phyloP scores from a whole-genome alignment of 176 grass and related monocot species.

The Typha latifolia region DNA sequence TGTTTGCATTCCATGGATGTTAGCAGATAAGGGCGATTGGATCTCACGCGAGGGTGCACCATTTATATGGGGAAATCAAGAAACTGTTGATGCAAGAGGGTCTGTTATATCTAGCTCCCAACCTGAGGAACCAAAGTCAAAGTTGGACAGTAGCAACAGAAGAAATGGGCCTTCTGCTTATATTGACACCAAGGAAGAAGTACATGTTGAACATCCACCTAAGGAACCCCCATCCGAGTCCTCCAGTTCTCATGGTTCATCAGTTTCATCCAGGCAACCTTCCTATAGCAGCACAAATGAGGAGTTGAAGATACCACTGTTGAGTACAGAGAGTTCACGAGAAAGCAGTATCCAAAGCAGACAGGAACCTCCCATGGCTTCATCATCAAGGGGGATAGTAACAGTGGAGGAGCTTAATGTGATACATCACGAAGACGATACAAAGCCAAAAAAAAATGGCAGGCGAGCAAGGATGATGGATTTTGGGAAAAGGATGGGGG shows the following conservation, averaged over 20 bases:
- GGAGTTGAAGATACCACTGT: slow-evolving; percentile 32
- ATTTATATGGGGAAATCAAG: slow-evolving; percentile 61
- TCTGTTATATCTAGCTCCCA: slow-evolving; percentile 14
- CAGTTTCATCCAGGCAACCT: too few relatives aligned
- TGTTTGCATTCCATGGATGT: slow-evolving; percentile 73
- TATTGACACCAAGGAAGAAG: slow-evolving; percentile 27
- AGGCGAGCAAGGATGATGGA: slow-evolving; percentile 72
- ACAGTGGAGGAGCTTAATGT: slow-evolving; percentile 18
- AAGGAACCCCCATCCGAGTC: slow-evolving; percentile 25
- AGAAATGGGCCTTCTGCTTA: neutral
- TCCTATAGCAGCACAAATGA: neutral
- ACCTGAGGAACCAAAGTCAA: slow-evolving; percentile 26
- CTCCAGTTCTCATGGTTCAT: slow-evolving; percentile 7
- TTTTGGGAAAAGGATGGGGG: slow-evolving; percentile 71
- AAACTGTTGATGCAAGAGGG: slow-evolving; percentile 27
- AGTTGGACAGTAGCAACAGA: slow-evolving; percentile 24
- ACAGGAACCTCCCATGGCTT: slow-evolving; percentile 17
- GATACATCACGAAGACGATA: slow-evolving; percentile 30
- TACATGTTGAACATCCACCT: slow-evolving; percentile 24
- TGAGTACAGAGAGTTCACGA: slow-evolving; percentile 24
- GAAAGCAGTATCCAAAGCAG: slow-evolving; percentile 18
- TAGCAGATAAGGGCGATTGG: slow-evolving; percentile 87
- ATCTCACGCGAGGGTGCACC: slow-evolving; percentile 54
- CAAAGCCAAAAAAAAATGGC: slow-evolving; percentile 29
- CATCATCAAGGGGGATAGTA: slow-evolving; percentile 18